These are phyloP conservation scores for Eucalyptus polyanthemos DNA, from an alignment of 345 rosid genomes.

Conservation along the genomic window DNA sequence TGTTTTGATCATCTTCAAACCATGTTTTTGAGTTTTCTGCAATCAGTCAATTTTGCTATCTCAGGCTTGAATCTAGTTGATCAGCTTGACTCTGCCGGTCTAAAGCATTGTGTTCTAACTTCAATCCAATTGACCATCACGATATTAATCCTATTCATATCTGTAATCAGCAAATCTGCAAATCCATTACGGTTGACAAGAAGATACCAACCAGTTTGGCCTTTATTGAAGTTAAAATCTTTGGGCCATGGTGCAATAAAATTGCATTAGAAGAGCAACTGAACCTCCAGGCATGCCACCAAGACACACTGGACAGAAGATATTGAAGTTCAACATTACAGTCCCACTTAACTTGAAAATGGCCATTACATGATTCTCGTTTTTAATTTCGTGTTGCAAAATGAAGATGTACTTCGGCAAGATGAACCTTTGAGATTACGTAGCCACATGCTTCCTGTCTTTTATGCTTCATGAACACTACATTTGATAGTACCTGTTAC, in stretches of 20 bases:
- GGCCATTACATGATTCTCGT: background rate
- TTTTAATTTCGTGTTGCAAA: background rate
- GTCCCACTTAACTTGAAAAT: background rate
- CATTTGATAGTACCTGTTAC: background rate
- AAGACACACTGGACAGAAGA: too few relatives aligned
- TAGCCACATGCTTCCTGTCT: background rate
- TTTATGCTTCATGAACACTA: background rate
- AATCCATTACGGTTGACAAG: background rate
- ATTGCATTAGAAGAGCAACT: background rate
- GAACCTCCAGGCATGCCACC: background rate
- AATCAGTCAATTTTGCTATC: background rate
- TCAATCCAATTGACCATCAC: background rate
- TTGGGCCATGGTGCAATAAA: background rate
- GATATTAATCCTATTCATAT: background rate
- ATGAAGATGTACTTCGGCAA: background rate
- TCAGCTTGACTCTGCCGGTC: background rate
- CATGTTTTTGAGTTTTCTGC: background rate
- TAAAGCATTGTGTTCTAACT: background rate
- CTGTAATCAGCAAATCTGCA: background rate
- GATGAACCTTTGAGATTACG: background rate
- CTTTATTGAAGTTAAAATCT: background rate
- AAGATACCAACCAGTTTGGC: background rate
- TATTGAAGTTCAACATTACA: background rate
- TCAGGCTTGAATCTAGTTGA: background rate
- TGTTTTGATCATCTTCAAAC: background rate